Percentiles rank a stretch among this genome's conserved stretches.
These are phyloP conservation scores for Triticum aestivum DNA, from an alignment of 176 grass and related monocot species.

Conservation along the genomic window DNA sequence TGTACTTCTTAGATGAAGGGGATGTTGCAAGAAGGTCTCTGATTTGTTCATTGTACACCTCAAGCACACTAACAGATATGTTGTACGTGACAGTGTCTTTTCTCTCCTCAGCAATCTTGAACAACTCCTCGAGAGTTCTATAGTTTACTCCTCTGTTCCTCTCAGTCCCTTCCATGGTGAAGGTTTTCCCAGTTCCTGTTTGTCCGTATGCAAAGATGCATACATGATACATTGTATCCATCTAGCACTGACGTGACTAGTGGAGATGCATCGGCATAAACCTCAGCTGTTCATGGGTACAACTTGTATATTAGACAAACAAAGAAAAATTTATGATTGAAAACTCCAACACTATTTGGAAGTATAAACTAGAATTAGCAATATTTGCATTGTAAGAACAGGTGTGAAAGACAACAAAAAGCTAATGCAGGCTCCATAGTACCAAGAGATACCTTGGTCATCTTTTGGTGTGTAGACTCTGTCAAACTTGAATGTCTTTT, in stretches of 20 bases:
- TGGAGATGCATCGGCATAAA: slow-evolving; percentile 89
- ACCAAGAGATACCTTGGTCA: slow-evolving; percentile 62
- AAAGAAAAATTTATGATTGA: neutral
- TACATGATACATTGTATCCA: slow-evolving; percentile 96
- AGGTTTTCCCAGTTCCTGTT: slow-evolving; percentile 95
- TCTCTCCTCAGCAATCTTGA: slow-evolving; percentile 81
- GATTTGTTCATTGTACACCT: slow-evolving; percentile 96
- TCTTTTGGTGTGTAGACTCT: slow-evolving; percentile 82
- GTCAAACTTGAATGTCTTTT: slow-evolving; percentile 88
- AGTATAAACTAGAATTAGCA: neutral
- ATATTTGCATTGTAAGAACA: neutral
- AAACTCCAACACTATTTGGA: neutral
- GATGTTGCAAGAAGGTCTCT: slow-evolving; percentile 71
- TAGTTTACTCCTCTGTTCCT: slow-evolving; percentile 88
- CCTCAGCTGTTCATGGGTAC: slow-evolving; percentile 62
- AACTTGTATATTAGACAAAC: slow-evolving; percentile 36
- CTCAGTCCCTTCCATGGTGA: slow-evolving; percentile 98
- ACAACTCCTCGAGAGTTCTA: slow-evolving; percentile 85
- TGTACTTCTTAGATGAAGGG: slow-evolving; percentile 82
- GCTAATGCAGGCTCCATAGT: neutral
- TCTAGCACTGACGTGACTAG: slow-evolving; percentile 91
- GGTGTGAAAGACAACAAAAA: neutral
- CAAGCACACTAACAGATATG: slow-evolving; percentile 85
- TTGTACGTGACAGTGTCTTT: slow-evolving; percentile 81
- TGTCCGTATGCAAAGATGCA: slow-evolving; percentile 99